These are phyloP conservation scores for Lachancea kluyveri DNA, from an alignment of 805 yeast genomes.

Conservation along the genomic window DNA sequence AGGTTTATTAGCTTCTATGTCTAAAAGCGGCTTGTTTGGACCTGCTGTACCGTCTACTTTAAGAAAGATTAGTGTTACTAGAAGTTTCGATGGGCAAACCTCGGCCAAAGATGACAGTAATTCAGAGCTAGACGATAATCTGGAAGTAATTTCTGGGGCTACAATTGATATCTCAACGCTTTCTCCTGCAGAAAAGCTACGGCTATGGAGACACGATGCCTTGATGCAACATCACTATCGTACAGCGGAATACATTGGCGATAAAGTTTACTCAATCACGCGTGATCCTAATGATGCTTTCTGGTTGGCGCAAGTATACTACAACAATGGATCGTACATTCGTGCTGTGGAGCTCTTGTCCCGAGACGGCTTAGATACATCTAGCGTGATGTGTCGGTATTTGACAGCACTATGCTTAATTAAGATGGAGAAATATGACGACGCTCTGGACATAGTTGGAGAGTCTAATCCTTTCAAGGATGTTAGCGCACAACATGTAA, in stretches of 20 bases:
- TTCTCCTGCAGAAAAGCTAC: conserved; percentile 76
- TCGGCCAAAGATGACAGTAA: too few relatives aligned
- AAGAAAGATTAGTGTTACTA: conserved; percentile 23
- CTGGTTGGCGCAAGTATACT: conserved; percentile 91
- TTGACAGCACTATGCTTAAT: conserved; percentile 69
- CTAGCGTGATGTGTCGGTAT: conserved; percentile 71
- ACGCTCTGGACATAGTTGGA: conserved; percentile 80
- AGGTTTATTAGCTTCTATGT: conserved; percentile 20
- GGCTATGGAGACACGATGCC: conserved; percentile 94
- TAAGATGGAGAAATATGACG: conserved; percentile 75
- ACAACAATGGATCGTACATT: conserved; percentile 65
- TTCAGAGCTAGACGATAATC: too few relatives aligned
- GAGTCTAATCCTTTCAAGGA: conserved; percentile 68
- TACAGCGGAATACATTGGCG: conserved; percentile 89
- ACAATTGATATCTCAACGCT: conserved; percentile 23
- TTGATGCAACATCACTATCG: conserved; percentile 83
- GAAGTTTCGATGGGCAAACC: conserved; percentile 12
- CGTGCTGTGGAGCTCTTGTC: conserved; percentile 70
- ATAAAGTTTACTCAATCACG: conserved; percentile 79
- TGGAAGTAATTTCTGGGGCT: too few relatives aligned
- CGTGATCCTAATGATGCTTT: conserved; percentile 89
- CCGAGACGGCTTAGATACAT: conserved; percentile 45
- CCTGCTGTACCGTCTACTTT: conserved; percentile 27
- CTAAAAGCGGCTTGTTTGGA: conserved; percentile 24
- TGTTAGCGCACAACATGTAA: conserved; percentile 26